Percentiles rank a stretch among this genome's conserved stretches.
Evolutionary conservation across 2,329 filamentous ascomycete genomes (phyloP).

Genomic region (Exserohilum turcica): DNA sequence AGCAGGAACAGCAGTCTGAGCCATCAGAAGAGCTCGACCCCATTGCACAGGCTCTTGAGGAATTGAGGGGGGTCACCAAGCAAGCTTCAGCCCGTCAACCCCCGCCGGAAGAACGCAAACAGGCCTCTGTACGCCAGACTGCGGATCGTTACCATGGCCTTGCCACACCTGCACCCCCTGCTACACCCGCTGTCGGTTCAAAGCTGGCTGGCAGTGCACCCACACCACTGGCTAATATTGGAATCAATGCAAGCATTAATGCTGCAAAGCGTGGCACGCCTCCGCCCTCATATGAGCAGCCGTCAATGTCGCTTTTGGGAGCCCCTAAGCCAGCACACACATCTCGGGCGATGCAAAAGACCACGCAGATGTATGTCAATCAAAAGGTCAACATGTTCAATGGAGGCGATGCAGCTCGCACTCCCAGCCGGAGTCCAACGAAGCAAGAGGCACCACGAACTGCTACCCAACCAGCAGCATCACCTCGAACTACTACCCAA

Average conservation of each 20-base stretch:
- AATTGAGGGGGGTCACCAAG: constrained; percentile 86
- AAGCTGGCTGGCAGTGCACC: constrained; percentile 50
- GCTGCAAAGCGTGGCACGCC: constrained; percentile 74
- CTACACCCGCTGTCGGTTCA: constrained; percentile 46
- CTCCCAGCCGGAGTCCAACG: constrained; percentile 61
- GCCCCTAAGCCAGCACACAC: constrained; percentile 92
- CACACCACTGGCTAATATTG: constrained; percentile 49
- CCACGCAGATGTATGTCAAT: constrained; percentile 83
- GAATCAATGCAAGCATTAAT: constrained; percentile 49
- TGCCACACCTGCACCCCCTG: constrained; percentile 70
- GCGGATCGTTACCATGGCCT: constrained; percentile 96
- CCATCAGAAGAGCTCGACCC: constrained; percentile 74
- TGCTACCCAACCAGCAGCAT: constrained; percentile 30
- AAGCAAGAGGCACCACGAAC: constrained; percentile 53
- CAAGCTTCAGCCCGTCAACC: constrained; percentile 80
- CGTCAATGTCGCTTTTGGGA: constrained; percentile 75
- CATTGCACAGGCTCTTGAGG: constrained; percentile 88
- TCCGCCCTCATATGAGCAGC: constrained; percentile 81
- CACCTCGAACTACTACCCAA: neutral
- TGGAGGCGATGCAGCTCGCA: constrained; percentile 55
- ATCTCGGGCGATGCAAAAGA: constrained; percentile 92
- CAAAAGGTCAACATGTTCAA: constrained; percentile 82
- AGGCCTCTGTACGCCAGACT: constrained; percentile 81
- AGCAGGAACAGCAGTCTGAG: constrained; percentile 50
- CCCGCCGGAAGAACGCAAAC: constrained; percentile 67